phyloP scores from a whole-genome alignment of 208 protist species.

The Spironucleus salmonicida region DNA sequence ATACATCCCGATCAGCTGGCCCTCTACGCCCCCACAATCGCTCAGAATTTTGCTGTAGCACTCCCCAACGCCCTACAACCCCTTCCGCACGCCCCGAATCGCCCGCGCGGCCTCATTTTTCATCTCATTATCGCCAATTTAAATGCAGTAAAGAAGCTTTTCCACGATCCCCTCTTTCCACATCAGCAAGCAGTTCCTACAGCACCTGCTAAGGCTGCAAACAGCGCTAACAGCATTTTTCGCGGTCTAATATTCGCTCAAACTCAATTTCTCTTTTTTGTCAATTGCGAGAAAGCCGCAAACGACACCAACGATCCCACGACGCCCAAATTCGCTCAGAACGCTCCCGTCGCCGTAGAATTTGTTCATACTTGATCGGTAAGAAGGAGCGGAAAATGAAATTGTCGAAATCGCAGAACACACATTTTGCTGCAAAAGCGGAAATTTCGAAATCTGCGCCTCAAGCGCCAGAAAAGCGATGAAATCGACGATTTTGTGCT shows the following conservation, averaged over 20 bases:
- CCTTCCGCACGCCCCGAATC: conserved; percentile 1
- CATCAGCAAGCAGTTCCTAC: conserved; percentile 2
- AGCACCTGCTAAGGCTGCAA: neutral
- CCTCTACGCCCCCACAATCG: no score
- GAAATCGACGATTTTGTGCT: conserved; percentile 10
- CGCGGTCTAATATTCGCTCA: neutral
- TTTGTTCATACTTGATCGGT: neutral
- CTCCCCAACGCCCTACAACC: neutral
- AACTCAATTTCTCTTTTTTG: neutral
- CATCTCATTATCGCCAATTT: conserved; percentile 1
- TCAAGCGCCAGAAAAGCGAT: neutral
- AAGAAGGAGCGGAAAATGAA: neutral
- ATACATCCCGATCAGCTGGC: no score
- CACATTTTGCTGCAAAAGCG: neutral
- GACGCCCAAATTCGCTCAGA: neutral
- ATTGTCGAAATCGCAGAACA: neutral
- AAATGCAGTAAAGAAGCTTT: neutral
- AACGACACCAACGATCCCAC: conserved; percentile 1
- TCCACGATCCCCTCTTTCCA: neutral
- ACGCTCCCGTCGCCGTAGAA: conserved; percentile 19
- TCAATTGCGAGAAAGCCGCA: neutral
- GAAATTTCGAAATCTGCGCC: neutral
- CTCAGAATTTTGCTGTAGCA: no score
- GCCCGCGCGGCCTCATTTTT: neutral
- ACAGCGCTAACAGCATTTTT: neutral